A percentile compares a stretch with the other conserved stretches of the same genome.
Conservation (phyloP, 2,329 filamentous ascomycete species). For the Thielaviopsis punctulata region DNA sequence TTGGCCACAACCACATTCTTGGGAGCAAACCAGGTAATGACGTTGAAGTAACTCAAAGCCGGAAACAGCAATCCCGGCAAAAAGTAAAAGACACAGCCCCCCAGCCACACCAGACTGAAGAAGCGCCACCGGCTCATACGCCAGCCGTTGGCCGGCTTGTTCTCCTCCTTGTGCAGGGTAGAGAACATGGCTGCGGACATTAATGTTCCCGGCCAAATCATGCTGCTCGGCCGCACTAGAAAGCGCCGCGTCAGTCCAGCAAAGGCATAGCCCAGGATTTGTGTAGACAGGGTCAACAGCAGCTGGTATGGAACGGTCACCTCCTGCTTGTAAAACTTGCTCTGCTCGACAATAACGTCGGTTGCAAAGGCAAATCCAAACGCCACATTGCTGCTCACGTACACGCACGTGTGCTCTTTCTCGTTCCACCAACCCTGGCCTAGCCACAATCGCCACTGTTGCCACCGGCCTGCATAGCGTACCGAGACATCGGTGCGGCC, state of each 20-base stretch:
- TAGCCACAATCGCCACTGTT: slow-evolving; percentile 50
- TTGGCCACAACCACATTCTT: slow-evolving; percentile 76
- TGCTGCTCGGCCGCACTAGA: slow-evolving; percentile 67
- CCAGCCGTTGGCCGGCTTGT: slow-evolving; percentile 69
- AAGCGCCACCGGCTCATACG: slow-evolving; percentile 68
- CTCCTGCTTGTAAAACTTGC: slow-evolving; percentile 73
- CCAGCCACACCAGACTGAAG: slow-evolving; percentile 57
- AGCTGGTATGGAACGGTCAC: slow-evolving; percentile 63
- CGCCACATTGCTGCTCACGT: slow-evolving; percentile 77
- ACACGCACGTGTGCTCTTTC: slow-evolving; percentile 77
- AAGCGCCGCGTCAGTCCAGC: slow-evolving; percentile 68
- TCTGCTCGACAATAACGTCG: slow-evolving; percentile 80
- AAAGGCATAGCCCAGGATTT: slow-evolving; percentile 74
- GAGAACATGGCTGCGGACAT: slow-evolving; percentile 84
- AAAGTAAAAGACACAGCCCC: slow-evolving; percentile 68
- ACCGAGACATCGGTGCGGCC: slow-evolving; percentile 13
- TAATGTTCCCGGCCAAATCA: slow-evolving; percentile 82
- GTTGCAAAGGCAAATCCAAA: slow-evolving; percentile 83
- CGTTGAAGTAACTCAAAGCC: slow-evolving; percentile 75
- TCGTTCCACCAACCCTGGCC: slow-evolving; percentile 72
- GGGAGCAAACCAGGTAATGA: slow-evolving; percentile 76
- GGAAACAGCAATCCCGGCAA: slow-evolving; percentile 68
- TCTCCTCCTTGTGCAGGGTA: slow-evolving; percentile 70
- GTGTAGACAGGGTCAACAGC: slow-evolving; percentile 68
- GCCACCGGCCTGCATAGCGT: slow-evolving; percentile 5